phyloP scores from a whole-genome alignment of 345 rosid species.

The Salix arbutifolia region DNA sequence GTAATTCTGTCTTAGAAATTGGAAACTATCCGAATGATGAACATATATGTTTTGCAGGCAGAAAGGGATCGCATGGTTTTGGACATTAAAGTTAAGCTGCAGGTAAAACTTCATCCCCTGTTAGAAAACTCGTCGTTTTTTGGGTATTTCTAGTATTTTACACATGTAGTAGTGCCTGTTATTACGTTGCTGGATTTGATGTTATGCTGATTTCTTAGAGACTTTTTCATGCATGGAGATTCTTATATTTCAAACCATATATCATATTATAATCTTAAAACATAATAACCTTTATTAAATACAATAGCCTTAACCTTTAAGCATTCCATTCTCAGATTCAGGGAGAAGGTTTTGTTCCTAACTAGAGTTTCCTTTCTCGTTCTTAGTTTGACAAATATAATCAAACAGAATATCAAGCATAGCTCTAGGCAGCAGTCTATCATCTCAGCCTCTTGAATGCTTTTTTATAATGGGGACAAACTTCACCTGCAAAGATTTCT shows the following conservation, averaged over 20 bases:
- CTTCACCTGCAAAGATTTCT: too few species aligned
- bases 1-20: too few species aligned
- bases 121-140: too few species aligned
- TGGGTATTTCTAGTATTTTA: too few species aligned
- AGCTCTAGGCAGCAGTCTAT: not conserved
- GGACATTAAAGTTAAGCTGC: conserved; percentile 97
- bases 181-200: not conserved
- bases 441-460: not conserved
- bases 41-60: conserved; percentile 45
- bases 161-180: not conserved
- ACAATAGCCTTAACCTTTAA: not conserved
- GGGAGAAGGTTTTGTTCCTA: too few species aligned
- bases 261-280: not conserved
- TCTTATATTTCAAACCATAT: not conserved
- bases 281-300: not conserved
- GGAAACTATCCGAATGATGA: conserved; percentile 28
- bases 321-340: not conserved
- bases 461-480: too few species aligned
- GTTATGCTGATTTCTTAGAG: not conserved
- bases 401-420: not conserved
- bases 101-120: conserved; percentile 38
- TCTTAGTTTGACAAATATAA: too few species aligned
- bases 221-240: not conserved
- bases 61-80: conserved; percentile 98
- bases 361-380: too few species aligned